Evolutionary conservation across 2,329 filamentous ascomycete species (phyloP), one percentile per base, ranked within the genome.

Genomic region (Beauveria sp.): DNA sequence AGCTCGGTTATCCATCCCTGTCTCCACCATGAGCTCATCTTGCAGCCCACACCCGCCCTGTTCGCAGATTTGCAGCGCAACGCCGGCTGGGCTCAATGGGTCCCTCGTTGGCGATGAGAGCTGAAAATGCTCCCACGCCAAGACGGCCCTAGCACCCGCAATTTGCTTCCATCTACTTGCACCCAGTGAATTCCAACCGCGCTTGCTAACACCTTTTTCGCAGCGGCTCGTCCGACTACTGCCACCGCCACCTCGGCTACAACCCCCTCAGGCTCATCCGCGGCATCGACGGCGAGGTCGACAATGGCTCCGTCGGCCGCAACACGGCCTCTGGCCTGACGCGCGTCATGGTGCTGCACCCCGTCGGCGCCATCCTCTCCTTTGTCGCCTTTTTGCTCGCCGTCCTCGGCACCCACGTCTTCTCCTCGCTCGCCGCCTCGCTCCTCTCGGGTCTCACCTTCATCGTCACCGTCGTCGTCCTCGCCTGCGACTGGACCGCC

Each of bases 321-420:
- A 71, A 75, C 63, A 79, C 81, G 42, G 72, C 78, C 62, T 77
- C 77, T 65, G 74, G 71, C 30, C 75, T 87, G 46, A 86, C 84
- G 47, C 75, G 77, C 65, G 81, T 82, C 64, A 83, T 87, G 82
- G 72, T 87, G 58, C 77, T 88, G 62, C 85, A 87, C 74, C 83
- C 85, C 30, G 74, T 87, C 67, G 82, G 78, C n/a, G 77, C 78
- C 63, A 83, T 74, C 60, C 70, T 86, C 3, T 75, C 79, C 66
- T 86, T 86, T 73, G 74, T 81, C 38, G 81, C 81, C 2, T 74
- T 80, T 1, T 58, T 83, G 38, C 64, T 85, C 56, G 77, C 80
- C 10, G 68, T 80, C 50, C 77, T 79, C 63, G 58, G 58, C 50
- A 72, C 79, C 8, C 79, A 80, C 62, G 63, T 80, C 58, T 63